Conservation (phyloP, 352 stramenopile species). For the Phytophthora vignae region DNA sequence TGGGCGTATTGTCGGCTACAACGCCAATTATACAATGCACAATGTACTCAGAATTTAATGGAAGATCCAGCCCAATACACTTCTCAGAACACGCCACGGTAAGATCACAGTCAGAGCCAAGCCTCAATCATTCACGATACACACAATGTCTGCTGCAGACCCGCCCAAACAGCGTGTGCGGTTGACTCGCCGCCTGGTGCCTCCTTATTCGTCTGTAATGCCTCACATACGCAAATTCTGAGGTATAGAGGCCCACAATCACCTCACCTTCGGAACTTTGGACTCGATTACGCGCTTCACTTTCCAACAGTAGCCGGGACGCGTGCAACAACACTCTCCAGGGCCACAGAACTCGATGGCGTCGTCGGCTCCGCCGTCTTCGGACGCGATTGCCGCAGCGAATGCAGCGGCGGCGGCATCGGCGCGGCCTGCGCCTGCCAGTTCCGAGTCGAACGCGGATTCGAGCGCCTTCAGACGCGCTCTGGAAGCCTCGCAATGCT, state of each 20-base stretch:
- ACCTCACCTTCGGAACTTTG: neutral
- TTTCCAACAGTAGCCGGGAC: constrained; percentile 26
- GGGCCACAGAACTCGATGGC: neutral
- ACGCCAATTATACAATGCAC: too few species aligned
- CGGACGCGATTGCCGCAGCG: constrained; percentile 33
- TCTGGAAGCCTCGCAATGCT: constrained; percentile 19
- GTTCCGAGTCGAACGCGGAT: constrained; percentile 12
- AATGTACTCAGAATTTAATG: too few species aligned
- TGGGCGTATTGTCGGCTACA: too few species aligned
- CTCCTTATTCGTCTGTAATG: neutral
- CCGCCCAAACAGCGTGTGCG: too few species aligned
- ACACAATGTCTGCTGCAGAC: too few species aligned
- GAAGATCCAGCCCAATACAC: too few species aligned
- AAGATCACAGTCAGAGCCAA: too few species aligned
- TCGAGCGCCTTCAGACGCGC: neutral
- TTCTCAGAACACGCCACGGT: too few species aligned
- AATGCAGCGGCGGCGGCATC: constrained; percentile 33
- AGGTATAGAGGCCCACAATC: neutral
- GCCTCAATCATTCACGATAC: too few species aligned
- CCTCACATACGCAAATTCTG: neutral
- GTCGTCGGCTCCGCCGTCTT: constrained; percentile 19
- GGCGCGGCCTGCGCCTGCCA: constrained; percentile 9
- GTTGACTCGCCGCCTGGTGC: neutral
- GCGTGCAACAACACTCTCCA: neutral
- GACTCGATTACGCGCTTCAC: constrained; percentile 23